Conservation (phyloP, 805 yeast species). For the Metschnikowia corniflorae region DNA sequence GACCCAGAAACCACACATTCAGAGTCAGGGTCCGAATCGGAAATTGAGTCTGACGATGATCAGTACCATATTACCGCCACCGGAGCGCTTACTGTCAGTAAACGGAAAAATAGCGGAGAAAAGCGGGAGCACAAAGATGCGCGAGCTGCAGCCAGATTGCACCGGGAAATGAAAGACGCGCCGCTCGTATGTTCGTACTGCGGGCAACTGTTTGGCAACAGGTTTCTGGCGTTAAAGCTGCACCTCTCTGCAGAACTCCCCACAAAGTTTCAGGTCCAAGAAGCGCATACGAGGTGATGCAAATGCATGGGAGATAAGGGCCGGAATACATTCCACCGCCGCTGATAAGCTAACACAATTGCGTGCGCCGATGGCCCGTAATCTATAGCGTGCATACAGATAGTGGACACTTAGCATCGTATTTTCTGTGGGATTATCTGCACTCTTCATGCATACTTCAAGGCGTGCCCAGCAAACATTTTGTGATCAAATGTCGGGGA, state of each 20-base stretch:
- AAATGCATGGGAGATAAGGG: too few relatives aligned
- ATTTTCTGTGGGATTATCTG: too few relatives aligned
- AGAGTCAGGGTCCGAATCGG: not conserved
- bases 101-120: not conserved
- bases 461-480: too few relatives aligned
- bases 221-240: constrained; percentile 24
- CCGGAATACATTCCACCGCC: too few relatives aligned
- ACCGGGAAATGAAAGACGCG: constrained; percentile 2
- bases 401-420: too few relatives aligned
- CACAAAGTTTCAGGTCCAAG: not conserved
- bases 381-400: too few relatives aligned
- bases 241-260: constrained; percentile 27
- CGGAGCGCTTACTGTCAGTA: not conserved
- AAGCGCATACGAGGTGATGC: not conserved
- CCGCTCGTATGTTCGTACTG: constrained; percentile 30
- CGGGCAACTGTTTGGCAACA: constrained; percentile 22
- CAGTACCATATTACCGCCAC: not conserved
- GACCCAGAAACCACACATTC: not conserved
- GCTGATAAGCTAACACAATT: too few relatives aligned
- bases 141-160: not conserved
- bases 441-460: too few relatives aligned
- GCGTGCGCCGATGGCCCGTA: too few relatives aligned
- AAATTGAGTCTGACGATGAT: not conserved
- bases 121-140: not conserved
- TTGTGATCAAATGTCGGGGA: too few relatives aligned